These are phyloP conservation scores for Pulveroboletus sp. DNA, from an alignment of 768 basidiomycete genomes.

Conservation along the genomic window DNA sequence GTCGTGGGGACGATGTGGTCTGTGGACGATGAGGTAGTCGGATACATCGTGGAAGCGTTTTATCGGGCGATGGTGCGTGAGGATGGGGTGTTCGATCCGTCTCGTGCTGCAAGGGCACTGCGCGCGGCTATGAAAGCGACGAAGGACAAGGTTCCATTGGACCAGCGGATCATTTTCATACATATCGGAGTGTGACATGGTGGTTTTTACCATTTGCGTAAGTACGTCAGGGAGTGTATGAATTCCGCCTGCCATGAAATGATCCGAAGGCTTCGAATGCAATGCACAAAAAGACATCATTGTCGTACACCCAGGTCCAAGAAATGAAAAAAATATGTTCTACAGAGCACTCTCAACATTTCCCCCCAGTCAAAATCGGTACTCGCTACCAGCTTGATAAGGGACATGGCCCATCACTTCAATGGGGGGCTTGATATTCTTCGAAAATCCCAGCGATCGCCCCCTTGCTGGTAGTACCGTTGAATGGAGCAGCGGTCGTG, in stretches of 20 bases:
- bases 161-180: conserved; percentile 23
- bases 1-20: conserved; percentile 33
- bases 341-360: no score
- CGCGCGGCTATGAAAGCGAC: conserved; percentile 9
- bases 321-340: no score
- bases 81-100: conserved; percentile 14
- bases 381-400: no score
- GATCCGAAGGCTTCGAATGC: no score
- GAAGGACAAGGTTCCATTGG: conserved; percentile 13
- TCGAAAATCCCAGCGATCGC: conserved; percentile 6
- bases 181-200: conserved; percentile 16
- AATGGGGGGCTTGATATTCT: not conserved
- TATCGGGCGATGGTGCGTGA: conserved; percentile 16
- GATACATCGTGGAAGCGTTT: conserved; percentile 14
- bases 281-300: no score
- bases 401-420: no score
- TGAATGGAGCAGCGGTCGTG: conserved; percentile 5
- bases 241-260: no score
- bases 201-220: no score
- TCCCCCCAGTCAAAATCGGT: no score
- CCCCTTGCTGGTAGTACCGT: not conserved
- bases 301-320: no score
- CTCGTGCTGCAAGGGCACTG: conserved; percentile 15
- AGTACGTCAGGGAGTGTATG: no score
- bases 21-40: conserved; percentile 22